Percentiles rank a stretch among this genome's conserved stretches.
Evolutionary conservation across 2,329 filamentous ascomycete species (phyloP).

Genomic region (Kalmusia sp.): DNA sequence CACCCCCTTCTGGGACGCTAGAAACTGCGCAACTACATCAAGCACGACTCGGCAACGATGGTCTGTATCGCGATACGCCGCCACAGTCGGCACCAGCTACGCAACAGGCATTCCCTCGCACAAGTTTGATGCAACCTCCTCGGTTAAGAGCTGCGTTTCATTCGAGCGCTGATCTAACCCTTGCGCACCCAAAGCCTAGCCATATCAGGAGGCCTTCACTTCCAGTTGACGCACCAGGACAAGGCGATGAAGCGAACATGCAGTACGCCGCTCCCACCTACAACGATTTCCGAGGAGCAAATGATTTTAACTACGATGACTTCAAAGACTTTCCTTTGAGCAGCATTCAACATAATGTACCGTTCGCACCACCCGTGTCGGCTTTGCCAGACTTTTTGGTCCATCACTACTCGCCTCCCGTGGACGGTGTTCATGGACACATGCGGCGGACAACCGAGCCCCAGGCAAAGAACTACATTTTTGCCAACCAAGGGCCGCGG

Average conservation of each 20-base stretch:
- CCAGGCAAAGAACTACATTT: conserved; percentile 55
- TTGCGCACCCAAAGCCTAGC: conserved; percentile 44
- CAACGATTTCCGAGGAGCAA: too few species aligned
- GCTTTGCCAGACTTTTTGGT: conserved; percentile 51
- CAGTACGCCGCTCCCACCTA: conserved; percentile 31
- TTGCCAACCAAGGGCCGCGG: conserved; percentile 55
- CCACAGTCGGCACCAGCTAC: conserved; percentile 59
- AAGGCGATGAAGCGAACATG: conserved; percentile 28
- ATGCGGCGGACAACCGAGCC: conserved; percentile 38
- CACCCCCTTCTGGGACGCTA: conserved; percentile 54
- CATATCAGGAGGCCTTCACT: conserved; percentile 46
- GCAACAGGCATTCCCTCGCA: conserved; percentile 54
- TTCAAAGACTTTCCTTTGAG: conserved; percentile 35
- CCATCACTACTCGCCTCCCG: conserved; percentile 56
- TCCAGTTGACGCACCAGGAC: conserved; percentile 36
- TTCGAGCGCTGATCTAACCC: conserved; percentile 42
- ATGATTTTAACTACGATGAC: conserved; percentile 41
- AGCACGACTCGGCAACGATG: conserved; percentile 37
- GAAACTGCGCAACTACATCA: conserved; percentile 40
- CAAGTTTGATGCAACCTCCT: conserved; percentile 44
- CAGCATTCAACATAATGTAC: conserved; percentile 41
- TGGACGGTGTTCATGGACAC: conserved; percentile 40
- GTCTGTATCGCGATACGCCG: conserved; percentile 54
- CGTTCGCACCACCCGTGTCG: conserved; percentile 39
- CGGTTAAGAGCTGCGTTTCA: conserved; percentile 42